These are phyloP conservation scores for Naganishia kalamii DNA, from an alignment of 768 basidiomycete species.

Conservation along the genomic window DNA sequence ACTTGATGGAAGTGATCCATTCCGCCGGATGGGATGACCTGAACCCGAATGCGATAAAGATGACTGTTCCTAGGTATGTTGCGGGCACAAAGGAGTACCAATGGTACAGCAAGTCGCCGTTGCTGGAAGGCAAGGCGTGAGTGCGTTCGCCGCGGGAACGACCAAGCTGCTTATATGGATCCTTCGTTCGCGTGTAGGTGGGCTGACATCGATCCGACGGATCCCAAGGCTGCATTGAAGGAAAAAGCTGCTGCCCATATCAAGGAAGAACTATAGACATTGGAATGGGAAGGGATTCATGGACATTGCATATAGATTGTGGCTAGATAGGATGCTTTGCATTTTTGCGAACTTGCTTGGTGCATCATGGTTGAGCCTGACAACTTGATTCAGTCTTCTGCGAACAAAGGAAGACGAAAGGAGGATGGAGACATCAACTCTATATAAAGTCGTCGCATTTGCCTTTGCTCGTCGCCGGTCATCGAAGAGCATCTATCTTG, in stretches of 20 bases:
- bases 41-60: not conserved
- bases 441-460: no score
- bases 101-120: slow-evolving; percentile 57
- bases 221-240: slow-evolving; percentile 26
- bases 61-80: not conserved
- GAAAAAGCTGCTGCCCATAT: not conserved
- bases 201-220: slow-evolving; percentile 22
- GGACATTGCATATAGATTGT: no score
- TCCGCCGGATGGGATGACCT: not conserved
- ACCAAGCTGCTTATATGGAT: not conserved
- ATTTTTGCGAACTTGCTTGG: no score
- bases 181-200: slow-evolving; percentile 20
- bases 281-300: no score
- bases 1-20: slow-evolving; percentile 58
- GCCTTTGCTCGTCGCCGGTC: no score
- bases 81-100: not conserved
- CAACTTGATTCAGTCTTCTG: no score
- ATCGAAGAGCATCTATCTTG: no score
- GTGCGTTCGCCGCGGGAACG: not conserved
- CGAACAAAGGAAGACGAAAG: no score
- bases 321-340: no score
- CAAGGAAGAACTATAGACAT: not conserved
- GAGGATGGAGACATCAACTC: no score
- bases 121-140: slow-evolving; percentile 41
- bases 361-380: no score